Conservation (phyloP, 208 protist species). For the Acanthamoeba lenticulata region DNA sequence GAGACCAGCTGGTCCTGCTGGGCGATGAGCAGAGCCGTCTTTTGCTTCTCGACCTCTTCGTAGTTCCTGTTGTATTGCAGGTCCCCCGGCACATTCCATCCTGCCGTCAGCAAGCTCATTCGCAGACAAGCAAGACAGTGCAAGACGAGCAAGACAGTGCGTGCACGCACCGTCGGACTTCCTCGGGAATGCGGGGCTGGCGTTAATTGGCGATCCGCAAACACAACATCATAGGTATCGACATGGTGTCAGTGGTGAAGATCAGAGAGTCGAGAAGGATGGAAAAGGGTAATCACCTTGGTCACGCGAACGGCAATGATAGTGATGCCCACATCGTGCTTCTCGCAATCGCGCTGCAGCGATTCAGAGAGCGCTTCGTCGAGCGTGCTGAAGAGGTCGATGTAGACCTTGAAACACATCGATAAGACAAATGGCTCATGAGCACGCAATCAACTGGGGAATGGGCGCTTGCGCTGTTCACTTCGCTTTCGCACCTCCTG, state of each 20-base stretch:
- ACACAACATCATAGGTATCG: background rate
- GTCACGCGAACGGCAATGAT: conserved; percentile 63
- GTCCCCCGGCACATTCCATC: background rate
- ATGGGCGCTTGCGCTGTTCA: background rate
- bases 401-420: conserved; percentile 45
- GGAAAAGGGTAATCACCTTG: background rate
- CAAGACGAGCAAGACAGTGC: background rate
- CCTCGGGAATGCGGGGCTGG: conserved; percentile 10
- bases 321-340: conserved; percentile 11
- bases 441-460: no score
- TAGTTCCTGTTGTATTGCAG: background rate
- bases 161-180: background rate
- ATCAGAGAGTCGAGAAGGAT: background rate
- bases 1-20: conserved; percentile 22
- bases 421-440: no score
- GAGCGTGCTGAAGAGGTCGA: conserved; percentile 59
- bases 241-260: background rate
- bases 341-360: conserved; percentile 33
- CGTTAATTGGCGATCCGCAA: no score
- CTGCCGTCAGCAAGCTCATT: no score
- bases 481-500: background rate
- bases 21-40: conserved; percentile 40
- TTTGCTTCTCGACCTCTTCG: conserved; percentile 55
- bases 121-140: background rate
- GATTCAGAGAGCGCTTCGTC: conserved; percentile 25